Percentiles rank a stretch among this genome's conserved stretches.
Evolutionary conservation across 768 basidiomycete genomes (phyloP).

Genomic region (Trametes coccinea): DNA sequence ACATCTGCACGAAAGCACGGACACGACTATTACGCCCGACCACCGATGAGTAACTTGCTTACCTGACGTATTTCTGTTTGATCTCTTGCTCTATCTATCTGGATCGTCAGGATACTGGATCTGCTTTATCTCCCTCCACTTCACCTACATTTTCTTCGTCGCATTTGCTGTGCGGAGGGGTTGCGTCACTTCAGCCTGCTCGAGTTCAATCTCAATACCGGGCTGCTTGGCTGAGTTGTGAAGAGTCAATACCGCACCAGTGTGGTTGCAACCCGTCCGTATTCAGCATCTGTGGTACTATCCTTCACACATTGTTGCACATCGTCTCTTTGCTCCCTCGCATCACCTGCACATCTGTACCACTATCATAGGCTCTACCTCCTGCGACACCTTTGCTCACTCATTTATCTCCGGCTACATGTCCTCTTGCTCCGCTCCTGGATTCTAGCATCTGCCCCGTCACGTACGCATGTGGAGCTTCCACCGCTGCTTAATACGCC

Average conservation of each 20-base stretch:
- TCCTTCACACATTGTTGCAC: not conserved
- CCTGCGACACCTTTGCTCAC: conserved; percentile 12
- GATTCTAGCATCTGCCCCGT: not conserved
- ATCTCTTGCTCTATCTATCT: not conserved
- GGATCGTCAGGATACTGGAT: not conserved
- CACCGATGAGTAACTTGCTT: conserved; percentile 2
- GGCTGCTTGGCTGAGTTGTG: too few species aligned
- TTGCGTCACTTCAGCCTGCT: not conserved
- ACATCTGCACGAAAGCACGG: conserved; percentile 20
- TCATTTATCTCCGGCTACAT: not conserved
- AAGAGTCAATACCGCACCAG: too few species aligned
- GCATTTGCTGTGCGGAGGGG: too few species aligned
- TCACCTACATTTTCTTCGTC: too few species aligned
- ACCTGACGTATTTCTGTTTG: not conserved
- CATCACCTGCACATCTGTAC: conserved; percentile 5
- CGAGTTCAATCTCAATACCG: not conserved
- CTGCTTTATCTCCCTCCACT: too few species aligned
- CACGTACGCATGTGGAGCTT: not conserved
- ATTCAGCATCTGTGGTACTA: not conserved
- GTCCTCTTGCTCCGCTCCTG: not conserved
- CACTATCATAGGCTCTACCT: conserved; percentile 7
- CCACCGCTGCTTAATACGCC: conserved; percentile 2
- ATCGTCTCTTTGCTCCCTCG: not conserved
- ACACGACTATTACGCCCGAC: conserved; percentile 20
- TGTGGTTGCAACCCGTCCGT: too few species aligned